Evolutionary conservation across 2,329 filamentous ascomycete genomes (phyloP).

Genomic region (Colletotrichum godetiae): DNA sequence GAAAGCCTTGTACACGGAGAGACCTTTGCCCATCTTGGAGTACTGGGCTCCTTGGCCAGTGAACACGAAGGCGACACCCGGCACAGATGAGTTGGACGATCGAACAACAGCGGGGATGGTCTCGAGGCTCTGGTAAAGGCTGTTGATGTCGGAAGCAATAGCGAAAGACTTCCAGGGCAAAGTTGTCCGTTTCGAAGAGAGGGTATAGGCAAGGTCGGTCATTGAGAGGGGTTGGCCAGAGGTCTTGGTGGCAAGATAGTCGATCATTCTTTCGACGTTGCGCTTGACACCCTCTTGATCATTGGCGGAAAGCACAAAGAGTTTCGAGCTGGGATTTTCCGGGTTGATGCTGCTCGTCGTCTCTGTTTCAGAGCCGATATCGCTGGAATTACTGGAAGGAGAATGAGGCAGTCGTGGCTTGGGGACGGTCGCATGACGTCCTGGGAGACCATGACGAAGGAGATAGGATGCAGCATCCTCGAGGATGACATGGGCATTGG

Average conservation of each 20-base stretch:
- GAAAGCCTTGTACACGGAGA: slow-evolving; percentile 56
- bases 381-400: not conserved
- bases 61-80: slow-evolving; percentile 54
- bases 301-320: slow-evolving; percentile 55
- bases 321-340: slow-evolving; percentile 38
- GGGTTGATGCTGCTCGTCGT: slow-evolving; percentile 10
- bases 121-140: slow-evolving; percentile 10
- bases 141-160: slow-evolving; percentile 50
- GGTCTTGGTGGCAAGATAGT: slow-evolving; percentile 52
- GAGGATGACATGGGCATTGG: slow-evolving; percentile 56
- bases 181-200: slow-evolving; percentile 55
- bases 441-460: slow-evolving; percentile 21
- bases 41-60: slow-evolving; percentile 57
- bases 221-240: slow-evolving; percentile 49
- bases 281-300: slow-evolving; percentile 49
- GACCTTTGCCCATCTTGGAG: slow-evolving; percentile 54
- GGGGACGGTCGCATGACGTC: slow-evolving; percentile 11
- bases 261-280: slow-evolving; percentile 48
- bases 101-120: slow-evolving; percentile 42
- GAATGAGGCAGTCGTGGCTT: slow-evolving; percentile 5
- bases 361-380: not conserved
- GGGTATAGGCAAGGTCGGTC: slow-evolving; percentile 57
- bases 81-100: slow-evolving; percentile 41
- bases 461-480: slow-evolving; percentile 38
- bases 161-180: slow-evolving; percentile 56